Evolutionary conservation across 2,329 filamentous ascomycete species (phyloP).

Genomic region (Proliferodiscus dingleyae): DNA sequence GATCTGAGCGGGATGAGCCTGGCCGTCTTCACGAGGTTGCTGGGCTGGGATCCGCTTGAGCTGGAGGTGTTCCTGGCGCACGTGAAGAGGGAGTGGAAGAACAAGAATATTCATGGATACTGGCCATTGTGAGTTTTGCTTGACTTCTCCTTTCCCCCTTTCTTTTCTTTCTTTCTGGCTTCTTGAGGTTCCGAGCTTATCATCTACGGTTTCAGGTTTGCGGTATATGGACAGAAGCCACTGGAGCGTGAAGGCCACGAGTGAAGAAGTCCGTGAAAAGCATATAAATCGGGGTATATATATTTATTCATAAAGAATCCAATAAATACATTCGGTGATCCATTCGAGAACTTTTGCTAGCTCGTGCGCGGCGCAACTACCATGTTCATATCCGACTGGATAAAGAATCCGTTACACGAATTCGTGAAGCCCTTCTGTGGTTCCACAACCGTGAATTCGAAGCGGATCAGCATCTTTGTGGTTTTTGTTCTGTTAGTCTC

Average conservation of each 20-base stretch:
- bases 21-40: constrained; percentile 14
- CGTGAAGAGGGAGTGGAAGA: constrained; percentile 13
- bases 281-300: too few species aligned
- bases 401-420: constrained; percentile 6
- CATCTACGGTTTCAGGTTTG: constrained; percentile 6
- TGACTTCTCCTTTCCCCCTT: too few species aligned
- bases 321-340: too few species aligned
- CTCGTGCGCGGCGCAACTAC: neutral
- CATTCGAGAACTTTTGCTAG: neutral
- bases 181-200: neutral
- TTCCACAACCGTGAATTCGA: constrained; percentile 5
- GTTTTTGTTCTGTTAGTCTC: neutral
- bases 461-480: constrained; percentile 4
- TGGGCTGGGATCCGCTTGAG: constrained; percentile 14
- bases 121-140: constrained; percentile 15
- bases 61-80: constrained; percentile 13
- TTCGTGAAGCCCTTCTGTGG: constrained; percentile 6
- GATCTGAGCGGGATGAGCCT: constrained; percentile 13
- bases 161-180: too few species aligned
- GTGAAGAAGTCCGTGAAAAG: neutral
- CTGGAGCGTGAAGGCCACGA: neutral
- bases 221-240: constrained; percentile 17
- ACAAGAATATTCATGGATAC: constrained; percentile 13
- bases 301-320: neutral
- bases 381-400: constrained; percentile 6